Conservation (phyloP, 2,329 filamentous ascomycete species). For the Alternaria metachromatica region DNA sequence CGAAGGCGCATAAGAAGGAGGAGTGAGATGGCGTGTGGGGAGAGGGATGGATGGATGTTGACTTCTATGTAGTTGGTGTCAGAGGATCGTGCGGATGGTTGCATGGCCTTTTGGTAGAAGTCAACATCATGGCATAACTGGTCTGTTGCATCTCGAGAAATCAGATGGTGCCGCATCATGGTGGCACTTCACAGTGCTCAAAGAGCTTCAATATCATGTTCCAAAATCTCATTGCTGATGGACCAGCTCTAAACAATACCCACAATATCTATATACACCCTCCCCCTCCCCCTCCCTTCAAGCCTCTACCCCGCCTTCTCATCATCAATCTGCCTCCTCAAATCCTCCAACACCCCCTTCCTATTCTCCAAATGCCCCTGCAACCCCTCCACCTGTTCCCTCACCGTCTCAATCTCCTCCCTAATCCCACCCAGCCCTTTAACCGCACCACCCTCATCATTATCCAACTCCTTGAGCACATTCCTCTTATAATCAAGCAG, state of each 20-base stretch:
- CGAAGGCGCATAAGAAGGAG: not conserved
- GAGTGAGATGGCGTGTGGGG: too few relatives aligned
- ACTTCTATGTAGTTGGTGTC: too few relatives aligned
- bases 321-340: slow-evolving; percentile 84
- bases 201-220: not conserved
- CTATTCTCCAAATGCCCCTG: slow-evolving; percentile 81
- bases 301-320: slow-evolving; percentile 67
- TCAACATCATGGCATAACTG: not conserved
- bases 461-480: slow-evolving; percentile 76
- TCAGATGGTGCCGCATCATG: not conserved
- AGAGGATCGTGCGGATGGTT: too few relatives aligned
- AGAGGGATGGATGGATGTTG: not conserved
- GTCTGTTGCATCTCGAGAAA: not conserved
- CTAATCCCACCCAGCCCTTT: slow-evolving; percentile 76
- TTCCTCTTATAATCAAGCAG: slow-evolving; percentile 92
- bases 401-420: slow-evolving; percentile 89
- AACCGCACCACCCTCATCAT: slow-evolving; percentile 67
- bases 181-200: not conserved
- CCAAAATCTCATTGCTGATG: not conserved
- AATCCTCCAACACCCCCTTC: slow-evolving; percentile 75
- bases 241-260: not conserved
- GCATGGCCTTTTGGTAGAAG: not conserved
- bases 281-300: not conserved
- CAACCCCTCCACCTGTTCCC: slow-evolving; percentile 90
- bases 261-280: not conserved